Base-by-base conservation (phyloP, 371 early-diverging fungal species). In the Thermomucor indicae-seudaticae region DNA sequence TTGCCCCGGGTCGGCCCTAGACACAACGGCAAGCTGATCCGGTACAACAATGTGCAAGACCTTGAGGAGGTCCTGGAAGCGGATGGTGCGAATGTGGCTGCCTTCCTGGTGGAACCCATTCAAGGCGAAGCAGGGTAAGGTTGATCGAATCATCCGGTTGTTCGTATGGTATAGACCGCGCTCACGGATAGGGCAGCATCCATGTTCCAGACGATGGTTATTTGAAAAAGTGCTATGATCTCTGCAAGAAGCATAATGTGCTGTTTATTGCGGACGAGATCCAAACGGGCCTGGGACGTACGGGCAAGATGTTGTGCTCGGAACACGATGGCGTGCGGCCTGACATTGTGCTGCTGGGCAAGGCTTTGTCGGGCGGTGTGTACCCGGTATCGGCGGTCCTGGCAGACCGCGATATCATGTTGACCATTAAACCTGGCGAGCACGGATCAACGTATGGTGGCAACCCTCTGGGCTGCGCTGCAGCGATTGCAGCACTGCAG, bases 371-470 rank as follows among this genome's bases (percentile, higher is more conserved):
- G 24, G 96, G 96, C 41, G 92, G 94, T 53, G 84, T 94, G 24
- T 96, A 97, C 70, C 98, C 98, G 16, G 96, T 98, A 57, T 83
- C 88, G 40, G 95, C 95, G 22, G 95, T 96, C 38, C 79, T 98
- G 43, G 84, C 96, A 40, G 83, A 84, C 65, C 80, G 83, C 50
- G 92, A 93, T 28, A 72, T 93, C 39, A 96, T 97, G 97, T 81
- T 94, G 6, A 84, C 84, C 67, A 96, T 97, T 64, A 75, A 85
- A 70, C 93, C 96, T 31, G 98, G 95, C 56, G 94, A 96, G 72
- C 97, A 98, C 64, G 98, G 98, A 10, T 90, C 91, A 29, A 98
- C 98, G 20, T 98, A 94, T 62, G 98, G 98, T 45, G 98, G 97
- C 32, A 95, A 96, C 70, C 96, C 98, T 35, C 78, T 98, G 6